phyloP scores from a whole-genome alignment of 139 green algal species.

The Tetraselmis chui region DNA sequence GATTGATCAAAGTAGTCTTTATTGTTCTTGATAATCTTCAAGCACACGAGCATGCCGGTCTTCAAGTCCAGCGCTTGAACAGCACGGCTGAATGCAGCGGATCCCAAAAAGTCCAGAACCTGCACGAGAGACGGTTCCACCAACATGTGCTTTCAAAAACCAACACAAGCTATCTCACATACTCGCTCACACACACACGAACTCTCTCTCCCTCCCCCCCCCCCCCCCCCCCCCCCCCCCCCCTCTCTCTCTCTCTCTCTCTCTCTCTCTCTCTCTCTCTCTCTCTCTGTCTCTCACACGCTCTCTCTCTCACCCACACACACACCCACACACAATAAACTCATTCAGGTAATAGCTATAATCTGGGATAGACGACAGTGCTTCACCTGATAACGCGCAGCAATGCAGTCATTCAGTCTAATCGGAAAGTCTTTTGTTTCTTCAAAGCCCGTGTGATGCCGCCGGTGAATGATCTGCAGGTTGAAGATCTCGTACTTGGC shows the following conservation, averaged over 20 bases:
- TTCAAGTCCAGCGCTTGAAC: conserved; percentile 87
- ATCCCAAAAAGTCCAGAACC: conserved; percentile 85
- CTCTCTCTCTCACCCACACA: too few relatives aligned
- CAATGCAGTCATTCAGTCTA: conserved; percentile 75
- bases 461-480: conserved; percentile 66
- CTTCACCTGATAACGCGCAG: conserved; percentile 73
- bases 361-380: too few relatives aligned
- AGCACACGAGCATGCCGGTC: conserved; percentile 78
- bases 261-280: too few relatives aligned
- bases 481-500: conserved; percentile 68
- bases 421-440: conserved; percentile 84
- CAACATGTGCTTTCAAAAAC: too few relatives aligned
- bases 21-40: conserved; percentile 98
- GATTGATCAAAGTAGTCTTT: conserved; percentile 97
- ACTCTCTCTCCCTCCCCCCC: too few relatives aligned
- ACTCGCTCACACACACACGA: too few relatives aligned
- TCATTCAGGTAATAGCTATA: too few relatives aligned
- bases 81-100: conserved; percentile 89
- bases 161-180: not conserved
- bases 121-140: too few relatives aligned
- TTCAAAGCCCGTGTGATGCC: conserved; percentile 83
- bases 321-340: too few relatives aligned
- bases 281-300: too few relatives aligned
- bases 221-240: too few relatives aligned
- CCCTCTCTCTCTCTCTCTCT: too few relatives aligned